Evolutionary conservation across 768 basidiomycete genomes (phyloP).

Genomic region (Trametes elegans): DNA sequence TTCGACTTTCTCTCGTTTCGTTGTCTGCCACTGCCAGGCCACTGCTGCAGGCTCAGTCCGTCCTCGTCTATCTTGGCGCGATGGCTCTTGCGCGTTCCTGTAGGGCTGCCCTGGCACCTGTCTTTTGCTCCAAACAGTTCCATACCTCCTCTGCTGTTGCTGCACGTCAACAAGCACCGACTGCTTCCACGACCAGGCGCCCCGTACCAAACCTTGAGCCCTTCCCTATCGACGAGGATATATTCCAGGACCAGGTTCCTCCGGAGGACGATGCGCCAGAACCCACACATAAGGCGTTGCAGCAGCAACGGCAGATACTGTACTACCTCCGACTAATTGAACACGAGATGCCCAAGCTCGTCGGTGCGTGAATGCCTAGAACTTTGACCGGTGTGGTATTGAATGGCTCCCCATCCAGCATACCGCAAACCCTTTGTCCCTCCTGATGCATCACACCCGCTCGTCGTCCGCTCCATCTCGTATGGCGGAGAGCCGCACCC

Average conservation of each 20-base stretch:
- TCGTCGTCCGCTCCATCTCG: conserved; percentile 71
- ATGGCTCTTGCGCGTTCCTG: conserved; percentile 21
- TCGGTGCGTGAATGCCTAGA: conserved; percentile 48
- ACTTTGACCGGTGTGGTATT: conserved; percentile 5
- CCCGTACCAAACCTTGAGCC: conserved; percentile 13
- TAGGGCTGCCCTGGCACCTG: conserved; percentile 11
- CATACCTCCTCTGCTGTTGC: conserved; percentile 9
- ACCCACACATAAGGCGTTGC: conserved; percentile 68
- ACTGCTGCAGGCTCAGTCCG: not conserved
- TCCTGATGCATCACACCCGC: conserved; percentile 54
- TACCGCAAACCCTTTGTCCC: conserved; percentile 80
- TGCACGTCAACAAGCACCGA: conserved; percentile 9
- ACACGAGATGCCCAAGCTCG: conserved; percentile 83
- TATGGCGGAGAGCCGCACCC: conserved; percentile 80
- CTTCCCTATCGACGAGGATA: conserved; percentile 17
- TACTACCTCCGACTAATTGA: conserved; percentile 85
- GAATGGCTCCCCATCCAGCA: conserved; percentile 43
- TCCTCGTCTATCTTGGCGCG: conserved; percentile 9
- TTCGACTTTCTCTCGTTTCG: conserved; percentile 6
- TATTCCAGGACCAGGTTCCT: conserved; percentile 24
- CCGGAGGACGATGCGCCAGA: conserved; percentile 65
- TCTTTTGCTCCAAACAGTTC: conserved; percentile 27
- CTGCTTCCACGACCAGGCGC: conserved; percentile 13
- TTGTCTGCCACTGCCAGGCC: not conserved
- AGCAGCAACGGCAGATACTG: conserved; percentile 70